Percentiles rank a stretch among this genome's conserved stretches.
These are phyloP conservation scores for Pseudocercospora musae DNA, from an alignment of 2,329 filamentous ascomycete species.

Conservation along the genomic window DNA sequence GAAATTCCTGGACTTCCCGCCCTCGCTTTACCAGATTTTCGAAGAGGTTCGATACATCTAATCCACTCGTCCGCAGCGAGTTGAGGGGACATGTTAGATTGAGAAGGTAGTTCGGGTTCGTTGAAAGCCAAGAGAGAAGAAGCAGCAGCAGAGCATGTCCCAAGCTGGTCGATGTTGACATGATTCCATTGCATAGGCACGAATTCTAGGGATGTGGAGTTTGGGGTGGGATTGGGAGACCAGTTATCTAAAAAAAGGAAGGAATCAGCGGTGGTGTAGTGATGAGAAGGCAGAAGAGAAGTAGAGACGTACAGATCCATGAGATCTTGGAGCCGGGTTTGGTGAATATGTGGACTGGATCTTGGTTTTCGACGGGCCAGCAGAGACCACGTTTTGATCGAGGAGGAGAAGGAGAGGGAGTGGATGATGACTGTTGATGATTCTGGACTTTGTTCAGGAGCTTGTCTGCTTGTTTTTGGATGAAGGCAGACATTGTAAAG, in stretches of 20 bases:
- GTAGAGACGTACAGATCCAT: slow-evolving; percentile 27
- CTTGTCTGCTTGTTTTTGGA: slow-evolving; percentile 10
- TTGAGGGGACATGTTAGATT: slow-evolving; percentile 31
- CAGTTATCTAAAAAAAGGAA: slow-evolving; percentile 26
- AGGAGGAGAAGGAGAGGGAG: background rate
- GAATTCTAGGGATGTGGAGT: slow-evolving; percentile 27
- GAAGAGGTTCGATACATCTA: slow-evolving; percentile 29
- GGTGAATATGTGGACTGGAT: slow-evolving; percentile 31
- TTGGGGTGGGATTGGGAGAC: slow-evolving; percentile 30
- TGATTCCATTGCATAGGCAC: slow-evolving; percentile 37
- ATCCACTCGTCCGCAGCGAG: slow-evolving; percentile 31
- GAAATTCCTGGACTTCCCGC: slow-evolving; percentile 33
- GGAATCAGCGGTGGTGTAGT: background rate
- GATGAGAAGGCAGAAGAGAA: background rate
- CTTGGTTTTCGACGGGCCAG: slow-evolving; percentile 33
- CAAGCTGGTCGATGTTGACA: slow-evolving; percentile 27
- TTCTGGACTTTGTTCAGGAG: slow-evolving; percentile 1
- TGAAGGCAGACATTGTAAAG: slow-evolving; percentile 5
- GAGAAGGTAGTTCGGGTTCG: slow-evolving; percentile 34
- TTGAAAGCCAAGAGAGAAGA: slow-evolving; percentile 27
- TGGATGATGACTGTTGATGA: background rate
- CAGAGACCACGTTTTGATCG: slow-evolving; percentile 33
- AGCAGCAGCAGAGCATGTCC: background rate
- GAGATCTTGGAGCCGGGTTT: slow-evolving; percentile 33
- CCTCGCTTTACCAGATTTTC: slow-evolving; percentile 21